A percentile compares a stretch with the other conserved stretches of the same genome.
Evolutionary conservation across 352 stramenopile species (phyloP).

Genomic region (Poterioochromonas sp.): DNA sequence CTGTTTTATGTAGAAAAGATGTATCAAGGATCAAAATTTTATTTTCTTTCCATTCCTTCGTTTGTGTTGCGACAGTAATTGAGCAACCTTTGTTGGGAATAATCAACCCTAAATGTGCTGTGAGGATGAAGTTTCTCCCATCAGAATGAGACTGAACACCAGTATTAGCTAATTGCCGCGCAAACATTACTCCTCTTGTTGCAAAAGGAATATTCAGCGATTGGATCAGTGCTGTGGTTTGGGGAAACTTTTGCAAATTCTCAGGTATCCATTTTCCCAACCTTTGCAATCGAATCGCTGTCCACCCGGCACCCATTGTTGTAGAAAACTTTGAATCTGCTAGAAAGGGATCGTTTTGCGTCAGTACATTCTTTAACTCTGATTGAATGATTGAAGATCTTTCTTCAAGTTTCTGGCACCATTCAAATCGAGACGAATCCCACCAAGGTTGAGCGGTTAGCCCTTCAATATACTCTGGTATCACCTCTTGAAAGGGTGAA

Average conservation of each 20-base stretch:
- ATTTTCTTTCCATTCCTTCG: constrained; percentile 40
- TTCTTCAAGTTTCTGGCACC: constrained; percentile 53
- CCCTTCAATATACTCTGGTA: constrained; percentile 54
- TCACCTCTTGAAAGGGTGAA: background rate
- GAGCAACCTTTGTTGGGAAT: constrained; percentile 25
- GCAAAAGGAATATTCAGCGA: constrained; percentile 54
- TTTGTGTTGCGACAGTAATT: constrained; percentile 42
- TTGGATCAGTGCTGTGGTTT: constrained; percentile 55
- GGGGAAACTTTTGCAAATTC: constrained; percentile 58
- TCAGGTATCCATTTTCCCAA: constrained; percentile 57
- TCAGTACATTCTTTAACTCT: constrained; percentile 52
- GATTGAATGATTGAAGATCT: constrained; percentile 54
- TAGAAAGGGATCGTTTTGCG: constrained; percentile 41
- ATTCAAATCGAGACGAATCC: constrained; percentile 55
- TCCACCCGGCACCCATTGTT: constrained; percentile 61
- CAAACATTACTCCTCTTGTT: constrained; percentile 64
- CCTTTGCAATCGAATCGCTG: constrained; percentile 56
- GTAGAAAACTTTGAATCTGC: constrained; percentile 52
- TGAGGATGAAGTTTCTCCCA: constrained; percentile 74
- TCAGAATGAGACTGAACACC: constrained; percentile 59
- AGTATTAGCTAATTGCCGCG: constrained; percentile 52
- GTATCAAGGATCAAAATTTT: constrained; percentile 45
- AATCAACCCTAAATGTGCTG: constrained; percentile 56
- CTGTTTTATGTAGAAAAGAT: constrained; percentile 59
- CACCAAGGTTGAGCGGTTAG: constrained; percentile 62